A percentile compares a stretch with the other conserved stretches of the same genome.
phyloP scores from a whole-genome alignment of 495 filamentous ascomycete genomes.

The Recurvomyces mirabilis region DNA sequence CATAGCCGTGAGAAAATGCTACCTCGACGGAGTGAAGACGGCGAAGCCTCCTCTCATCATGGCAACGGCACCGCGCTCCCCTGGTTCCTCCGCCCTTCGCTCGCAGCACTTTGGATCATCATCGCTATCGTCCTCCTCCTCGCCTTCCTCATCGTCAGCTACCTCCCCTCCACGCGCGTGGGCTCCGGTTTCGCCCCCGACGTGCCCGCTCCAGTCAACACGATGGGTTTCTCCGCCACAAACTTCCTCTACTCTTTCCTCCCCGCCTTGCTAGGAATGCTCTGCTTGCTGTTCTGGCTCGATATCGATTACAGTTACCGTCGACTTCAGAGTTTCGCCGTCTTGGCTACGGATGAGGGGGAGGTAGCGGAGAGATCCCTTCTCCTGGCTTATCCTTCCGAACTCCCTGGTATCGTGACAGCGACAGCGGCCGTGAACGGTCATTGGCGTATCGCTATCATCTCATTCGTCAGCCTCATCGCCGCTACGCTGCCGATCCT shows the following conservation, averaged over 20 bases:
- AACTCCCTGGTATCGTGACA: slow-evolving; percentile 52
- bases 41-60: too few species aligned
- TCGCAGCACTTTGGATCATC: slow-evolving; percentile 52
- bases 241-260: slow-evolving; percentile 85
- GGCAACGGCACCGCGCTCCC: slow-evolving; percentile 46
- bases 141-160: slow-evolving; percentile 66
- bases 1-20: slow-evolving; percentile 19
- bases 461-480: slow-evolving; percentile 53
- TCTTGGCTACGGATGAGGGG: slow-evolving; percentile 46
- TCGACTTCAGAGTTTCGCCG: slow-evolving; percentile 62
- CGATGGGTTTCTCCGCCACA: slow-evolving; percentile 63
- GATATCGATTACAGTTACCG: slow-evolving; percentile 65
- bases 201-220: slow-evolving; percentile 48
- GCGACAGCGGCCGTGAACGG: slow-evolving; percentile 49
- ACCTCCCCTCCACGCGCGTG: slow-evolving; percentile 48
- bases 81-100: slow-evolving; percentile 59
- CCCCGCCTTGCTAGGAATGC: slow-evolving; percentile 61
- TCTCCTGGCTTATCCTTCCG: slow-evolving; percentile 60
- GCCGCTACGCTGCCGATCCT: slow-evolving; percentile 62
- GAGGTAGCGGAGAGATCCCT: slow-evolving; percentile 55
- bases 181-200: slow-evolving; percentile 61
- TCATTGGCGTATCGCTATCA: slow-evolving; percentile 59
- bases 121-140: slow-evolving; percentile 54
- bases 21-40: slow-evolving; percentile 17
- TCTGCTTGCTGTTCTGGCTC: slow-evolving; percentile 68